These are phyloP conservation scores for Yarrowia osloensis DNA, from an alignment of 805 yeast genomes.

Conservation along the genomic window DNA sequence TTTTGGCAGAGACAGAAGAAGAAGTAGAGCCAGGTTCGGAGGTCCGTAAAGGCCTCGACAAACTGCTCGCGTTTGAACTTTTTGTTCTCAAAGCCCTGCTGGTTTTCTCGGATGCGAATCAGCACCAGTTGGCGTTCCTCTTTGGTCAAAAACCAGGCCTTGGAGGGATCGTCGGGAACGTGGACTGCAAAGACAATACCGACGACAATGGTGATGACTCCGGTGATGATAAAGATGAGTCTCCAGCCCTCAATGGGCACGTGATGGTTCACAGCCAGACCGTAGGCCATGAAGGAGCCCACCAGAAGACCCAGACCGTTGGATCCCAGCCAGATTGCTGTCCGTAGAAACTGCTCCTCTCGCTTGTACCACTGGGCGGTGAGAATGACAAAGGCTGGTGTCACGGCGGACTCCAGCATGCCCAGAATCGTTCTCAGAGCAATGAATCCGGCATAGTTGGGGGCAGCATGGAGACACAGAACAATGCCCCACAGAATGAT, in stretches of 20 bases:
- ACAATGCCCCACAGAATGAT: conserved; percentile 65
- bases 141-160: conserved; percentile 51
- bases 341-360: conserved; percentile 49
- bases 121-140: conserved; percentile 53
- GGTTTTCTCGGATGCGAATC: conserved; percentile 55
- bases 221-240: conserved; percentile 57
- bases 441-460: conserved; percentile 51
- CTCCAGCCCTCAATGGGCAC: conserved; percentile 51
- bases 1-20: conserved; percentile 45
- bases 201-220: conserved; percentile 53
- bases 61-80: conserved; percentile 57
- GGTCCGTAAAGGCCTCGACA: conserved; percentile 53
- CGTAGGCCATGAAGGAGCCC: conserved; percentile 55
- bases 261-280: conserved; percentile 43
- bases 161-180: conserved; percentile 56
- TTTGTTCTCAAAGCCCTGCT: conserved; percentile 57
- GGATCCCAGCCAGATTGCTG: conserved; percentile 48
- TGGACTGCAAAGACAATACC: conserved; percentile 36
- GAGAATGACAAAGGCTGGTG: conserved; percentile 58
- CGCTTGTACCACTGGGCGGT: conserved; percentile 61
- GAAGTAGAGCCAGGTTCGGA: conserved; percentile 53
- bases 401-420: conserved; percentile 53
- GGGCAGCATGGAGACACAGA: conserved; percentile 53
- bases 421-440: conserved; percentile 56
- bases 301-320: conserved; percentile 50